A percentile compares a stretch with the other conserved stretches of the same genome.
Evolutionary conservation across 768 basidiomycete genomes (phyloP).

Genomic region (Mycena albidolilacea): DNA sequence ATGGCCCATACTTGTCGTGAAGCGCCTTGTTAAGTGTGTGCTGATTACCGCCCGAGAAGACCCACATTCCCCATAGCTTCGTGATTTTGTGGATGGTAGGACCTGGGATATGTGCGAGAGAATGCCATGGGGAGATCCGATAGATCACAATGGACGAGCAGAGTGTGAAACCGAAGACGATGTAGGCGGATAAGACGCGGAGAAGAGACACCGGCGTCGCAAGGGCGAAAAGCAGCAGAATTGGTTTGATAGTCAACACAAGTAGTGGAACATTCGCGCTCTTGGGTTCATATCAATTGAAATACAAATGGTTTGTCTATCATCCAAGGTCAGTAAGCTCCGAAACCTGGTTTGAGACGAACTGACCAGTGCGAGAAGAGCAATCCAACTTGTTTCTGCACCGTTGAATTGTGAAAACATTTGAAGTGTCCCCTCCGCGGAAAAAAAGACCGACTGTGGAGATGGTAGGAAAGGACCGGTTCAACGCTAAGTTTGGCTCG

Average conservation of each 20-base stretch:
- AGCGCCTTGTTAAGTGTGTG: slow-evolving; percentile 48
- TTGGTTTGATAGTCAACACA: slow-evolving; percentile 37
- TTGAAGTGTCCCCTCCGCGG: background rate
- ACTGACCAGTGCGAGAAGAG: slow-evolving; percentile 30
- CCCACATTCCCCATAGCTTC: slow-evolving; percentile 46
- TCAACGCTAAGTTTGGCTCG: too few relatives aligned
- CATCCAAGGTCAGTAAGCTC: background rate
- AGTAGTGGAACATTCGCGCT: slow-evolving; percentile 34
- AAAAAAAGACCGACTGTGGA: background rate
- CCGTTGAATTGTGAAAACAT: background rate
- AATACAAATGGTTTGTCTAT: slow-evolving; percentile 44
- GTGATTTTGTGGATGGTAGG: slow-evolving; percentile 46
- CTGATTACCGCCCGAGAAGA: slow-evolving; percentile 45
- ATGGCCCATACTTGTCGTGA: slow-evolving; percentile 54
- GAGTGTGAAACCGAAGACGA: slow-evolving; percentile 37
- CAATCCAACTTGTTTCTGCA: slow-evolving; percentile 1
- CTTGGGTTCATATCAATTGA: slow-evolving; percentile 43
- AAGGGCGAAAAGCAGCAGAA: slow-evolving; percentile 18
- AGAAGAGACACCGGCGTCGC: background rate
- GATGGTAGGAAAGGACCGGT: background rate
- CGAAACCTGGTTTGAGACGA: too few relatives aligned
- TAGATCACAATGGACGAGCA: slow-evolving; percentile 49
- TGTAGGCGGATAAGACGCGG: slow-evolving; percentile 30
- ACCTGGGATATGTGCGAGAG: slow-evolving; percentile 54
- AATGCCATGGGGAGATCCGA: slow-evolving; percentile 56